Base-by-base conservation (phyloP, 169 alveolate species). In the Eimeria falciformis region DNA sequence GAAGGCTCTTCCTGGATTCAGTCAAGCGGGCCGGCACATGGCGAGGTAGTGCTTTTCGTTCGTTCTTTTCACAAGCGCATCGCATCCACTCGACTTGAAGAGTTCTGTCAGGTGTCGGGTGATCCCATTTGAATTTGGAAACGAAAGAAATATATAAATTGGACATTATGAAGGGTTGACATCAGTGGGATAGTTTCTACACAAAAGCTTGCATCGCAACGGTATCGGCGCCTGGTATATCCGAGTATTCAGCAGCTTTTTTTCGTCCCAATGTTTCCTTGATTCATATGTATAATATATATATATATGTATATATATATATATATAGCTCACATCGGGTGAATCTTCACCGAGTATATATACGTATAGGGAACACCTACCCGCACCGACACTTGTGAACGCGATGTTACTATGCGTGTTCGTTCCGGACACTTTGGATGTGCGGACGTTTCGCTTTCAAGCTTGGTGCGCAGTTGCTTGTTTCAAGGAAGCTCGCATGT, bases 21-120 rank as follows among this genome's bases (percentile, higher is more conserved):
- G n/a, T n/a, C n/a, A n/a, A n/a, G n/a, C n/a, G n/a, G n/a, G n/a
- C n/a, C n/a, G n/a, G n/a, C n/a, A n/a, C n/a, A n/a, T n/a, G n/a
- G n/a, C n/a, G n/a, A 9, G 86, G 86, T 65, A 46, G 86, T 77
- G 62, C 27, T 46, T 65, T 47, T 25, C 69, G n/a, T 81, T 65
- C 75, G 43, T 55, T 53, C 50, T 55, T 53, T 50, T 81, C 89
- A 46, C 69, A 81, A 40, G 29, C 77, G 89, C 89, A 81, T 81
- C 89, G 89, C 89, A 81, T 81, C 29, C 33, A 55, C 89, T 53
- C 89, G 75, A 81, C 89, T 25, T 78, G 73, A 53, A 29, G 29
- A 53, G 77, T 81, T 81, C 89, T 81, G 75, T 81, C 89, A 81
- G 89, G 89, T 81, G 89, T 75, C 89, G 89, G 89, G 89, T 81